Percentiles rank a stretch among this genome's conserved stretches.
Evolutionary conservation across 345 rosid genomes (phyloP).

Genomic region (Citrus trifoliata): DNA sequence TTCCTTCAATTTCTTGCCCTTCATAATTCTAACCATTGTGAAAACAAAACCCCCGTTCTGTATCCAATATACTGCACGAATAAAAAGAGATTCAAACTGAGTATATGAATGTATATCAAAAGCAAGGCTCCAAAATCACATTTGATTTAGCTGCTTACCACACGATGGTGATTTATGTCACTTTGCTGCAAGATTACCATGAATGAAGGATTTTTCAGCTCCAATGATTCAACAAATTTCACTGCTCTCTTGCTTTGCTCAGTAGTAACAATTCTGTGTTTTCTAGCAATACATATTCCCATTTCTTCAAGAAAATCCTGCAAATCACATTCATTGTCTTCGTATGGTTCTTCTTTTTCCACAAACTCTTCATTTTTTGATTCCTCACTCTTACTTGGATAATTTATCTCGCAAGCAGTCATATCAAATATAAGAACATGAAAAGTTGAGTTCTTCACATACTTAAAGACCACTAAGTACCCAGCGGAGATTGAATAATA

Average conservation of each 20-base stretch:
- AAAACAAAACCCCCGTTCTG: background rate
- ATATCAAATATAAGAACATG: slow-evolving; percentile 28
- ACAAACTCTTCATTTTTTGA: background rate
- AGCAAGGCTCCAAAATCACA: background rate
- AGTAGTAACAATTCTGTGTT: background rate
- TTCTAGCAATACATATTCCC: background rate
- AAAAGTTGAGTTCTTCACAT: slow-evolving; percentile 34
- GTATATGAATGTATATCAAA: background rate
- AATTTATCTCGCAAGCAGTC: slow-evolving; percentile 34
- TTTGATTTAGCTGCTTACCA: background rate
- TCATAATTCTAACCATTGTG: slow-evolving; percentile 11
- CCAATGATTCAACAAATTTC: slow-evolving; percentile 24
- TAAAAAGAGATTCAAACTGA: background rate
- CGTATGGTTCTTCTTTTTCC: background rate
- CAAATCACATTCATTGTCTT: background rate
- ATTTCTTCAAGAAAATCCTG: background rate
- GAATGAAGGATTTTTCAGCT: slow-evolving; percentile 37
- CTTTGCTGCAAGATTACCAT: slow-evolving; percentile 28
- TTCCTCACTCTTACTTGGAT: background rate
- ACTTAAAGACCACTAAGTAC: slow-evolving; percentile 35
- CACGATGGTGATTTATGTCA: slow-evolving; percentile 6
- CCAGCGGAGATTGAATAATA: slow-evolving; percentile 33
- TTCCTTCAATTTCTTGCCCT: slow-evolving; percentile 16
- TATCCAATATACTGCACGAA: background rate
- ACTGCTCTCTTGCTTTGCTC: slow-evolving; percentile 31